A percentile compares a stretch with the other conserved stretches of the same genome.
Evolutionary conservation across 1,139 yeast species (phyloP).

Genomic region (Blastobotrys aristatus): DNA sequence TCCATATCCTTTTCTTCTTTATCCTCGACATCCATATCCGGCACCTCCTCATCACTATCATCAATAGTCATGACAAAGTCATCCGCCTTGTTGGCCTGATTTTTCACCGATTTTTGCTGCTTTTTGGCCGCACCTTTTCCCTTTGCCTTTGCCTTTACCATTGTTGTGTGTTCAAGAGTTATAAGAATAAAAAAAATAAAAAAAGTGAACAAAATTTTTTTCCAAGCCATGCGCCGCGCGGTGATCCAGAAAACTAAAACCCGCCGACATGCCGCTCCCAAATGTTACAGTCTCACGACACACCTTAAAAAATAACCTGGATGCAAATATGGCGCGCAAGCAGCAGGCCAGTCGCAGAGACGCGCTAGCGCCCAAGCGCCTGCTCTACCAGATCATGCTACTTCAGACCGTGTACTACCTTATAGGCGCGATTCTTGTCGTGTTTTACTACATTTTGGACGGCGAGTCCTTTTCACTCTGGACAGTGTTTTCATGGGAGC

Average conservation of each 20-base stretch:
- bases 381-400: slow-evolving; percentile 36
- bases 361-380: slow-evolving; percentile 36
- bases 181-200: neutral
- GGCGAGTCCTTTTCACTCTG: slow-evolving; percentile 46
- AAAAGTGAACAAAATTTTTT: slow-evolving; percentile 2
- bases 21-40: slow-evolving; percentile 51
- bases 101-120: neutral
- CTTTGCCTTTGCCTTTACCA: slow-evolving; percentile 10
- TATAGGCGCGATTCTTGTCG: slow-evolving; percentile 33
- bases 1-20: slow-evolving; percentile 44
- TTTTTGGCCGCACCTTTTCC: slow-evolving; percentile 8
- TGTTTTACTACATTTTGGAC: slow-evolving; percentile 35
- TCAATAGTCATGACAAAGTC: slow-evolving; percentile 71
- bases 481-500: slow-evolving; percentile 82
- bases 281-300: too few species aligned
- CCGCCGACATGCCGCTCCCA: neutral
- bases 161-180: neutral
- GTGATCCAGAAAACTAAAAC: neutral
- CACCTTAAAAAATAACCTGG: neutral
- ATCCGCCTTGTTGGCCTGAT: slow-evolving; percentile 18
- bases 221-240: neutral
- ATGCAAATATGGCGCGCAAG: slow-evolving; percentile 2
- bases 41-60: slow-evolving; percentile 58
- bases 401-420: slow-evolving; percentile 36
- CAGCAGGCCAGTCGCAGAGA: slow-evolving; percentile 19